phyloP scores from a whole-genome alignment of 768 basidiomycete species.

The Tulasnella sp. region DNA sequence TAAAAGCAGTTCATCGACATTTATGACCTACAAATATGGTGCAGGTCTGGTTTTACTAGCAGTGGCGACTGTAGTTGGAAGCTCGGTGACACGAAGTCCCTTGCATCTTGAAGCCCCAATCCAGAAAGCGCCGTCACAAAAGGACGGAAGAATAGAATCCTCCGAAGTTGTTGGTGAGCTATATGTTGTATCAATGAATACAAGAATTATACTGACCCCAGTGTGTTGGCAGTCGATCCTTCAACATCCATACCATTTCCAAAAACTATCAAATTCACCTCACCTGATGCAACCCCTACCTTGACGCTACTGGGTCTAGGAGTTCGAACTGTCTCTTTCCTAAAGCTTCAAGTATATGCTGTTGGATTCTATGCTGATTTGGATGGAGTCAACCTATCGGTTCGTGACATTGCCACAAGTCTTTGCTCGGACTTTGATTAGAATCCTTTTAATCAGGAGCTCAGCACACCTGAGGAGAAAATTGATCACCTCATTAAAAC shows the following conservation, averaged over 20 bases:
- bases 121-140: too few species aligned
- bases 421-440: not conserved
- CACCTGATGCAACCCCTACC: conserved; percentile 9
- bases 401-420: not conserved
- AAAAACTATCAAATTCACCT: conserved; percentile 4
- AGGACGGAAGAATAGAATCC: too few species aligned
- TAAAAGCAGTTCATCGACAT: too few species aligned
- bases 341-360: conserved; percentile 12
- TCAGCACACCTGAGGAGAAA: conserved; percentile 3
- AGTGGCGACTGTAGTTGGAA: too few species aligned
- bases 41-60: too few species aligned
- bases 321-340: conserved; percentile 11
- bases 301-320: conserved; percentile 9
- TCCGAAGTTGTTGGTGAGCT: too few species aligned
- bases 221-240: conserved; percentile 9
- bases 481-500: conserved; percentile 6
- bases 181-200: too few species aligned
- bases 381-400: not conserved
- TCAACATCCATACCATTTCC: conserved; percentile 5
- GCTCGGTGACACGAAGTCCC: too few species aligned
- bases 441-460: not conserved
- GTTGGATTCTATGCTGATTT: conserved; percentile 12
- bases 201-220: too few species aligned
- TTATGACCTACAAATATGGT: too few species aligned
- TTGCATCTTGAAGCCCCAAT: too few species aligned